Conservation (phyloP, 148 eudicot species). For the Gaultheria prostrata region DNA sequence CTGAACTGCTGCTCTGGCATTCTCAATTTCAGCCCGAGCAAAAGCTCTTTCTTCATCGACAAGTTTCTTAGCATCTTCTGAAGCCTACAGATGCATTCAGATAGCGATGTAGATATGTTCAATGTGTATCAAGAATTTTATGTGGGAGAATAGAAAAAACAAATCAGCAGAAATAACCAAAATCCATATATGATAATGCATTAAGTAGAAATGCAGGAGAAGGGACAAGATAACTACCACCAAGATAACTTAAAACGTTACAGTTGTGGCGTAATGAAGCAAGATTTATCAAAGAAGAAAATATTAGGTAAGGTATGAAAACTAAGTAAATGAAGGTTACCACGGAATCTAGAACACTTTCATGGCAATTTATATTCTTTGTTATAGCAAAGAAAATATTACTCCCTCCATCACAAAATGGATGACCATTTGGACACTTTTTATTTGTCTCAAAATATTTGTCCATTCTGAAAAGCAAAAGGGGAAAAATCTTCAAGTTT, state of each 20-base stretch:
- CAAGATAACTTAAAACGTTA: neutral
- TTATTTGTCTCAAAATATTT: neutral
- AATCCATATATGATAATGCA: neutral
- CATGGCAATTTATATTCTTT: neutral
- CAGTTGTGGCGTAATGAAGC: neutral
- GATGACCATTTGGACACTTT: neutral
- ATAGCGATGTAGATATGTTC: neutral
- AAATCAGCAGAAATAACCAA: neutral
- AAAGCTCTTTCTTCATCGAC: conserved; percentile 95
- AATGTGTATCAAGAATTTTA: neutral
- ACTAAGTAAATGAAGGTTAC: neutral
- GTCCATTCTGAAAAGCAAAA: neutral
- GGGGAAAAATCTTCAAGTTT: neutral
- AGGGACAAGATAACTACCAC: neutral
- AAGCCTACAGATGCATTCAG: conserved; percentile 50
- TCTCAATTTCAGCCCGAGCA: conserved; percentile 93
- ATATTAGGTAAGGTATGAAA: neutral
- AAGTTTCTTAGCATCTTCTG: conserved; percentile 96
- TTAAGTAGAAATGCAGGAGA: neutral
- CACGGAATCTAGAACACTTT: neutral
- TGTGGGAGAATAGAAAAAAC: conserved; percentile 4
- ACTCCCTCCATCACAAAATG: neutral
- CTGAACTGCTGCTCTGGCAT: conserved; percentile 94
- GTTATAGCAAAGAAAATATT: neutral
- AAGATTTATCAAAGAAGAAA: neutral